Percentiles rank a stretch among this genome's conserved stretches.
These are phyloP conservation scores for Penicillium sp. DNA, from an alignment of 2,329 filamentous ascomycete species.

Conservation along the genomic window DNA sequence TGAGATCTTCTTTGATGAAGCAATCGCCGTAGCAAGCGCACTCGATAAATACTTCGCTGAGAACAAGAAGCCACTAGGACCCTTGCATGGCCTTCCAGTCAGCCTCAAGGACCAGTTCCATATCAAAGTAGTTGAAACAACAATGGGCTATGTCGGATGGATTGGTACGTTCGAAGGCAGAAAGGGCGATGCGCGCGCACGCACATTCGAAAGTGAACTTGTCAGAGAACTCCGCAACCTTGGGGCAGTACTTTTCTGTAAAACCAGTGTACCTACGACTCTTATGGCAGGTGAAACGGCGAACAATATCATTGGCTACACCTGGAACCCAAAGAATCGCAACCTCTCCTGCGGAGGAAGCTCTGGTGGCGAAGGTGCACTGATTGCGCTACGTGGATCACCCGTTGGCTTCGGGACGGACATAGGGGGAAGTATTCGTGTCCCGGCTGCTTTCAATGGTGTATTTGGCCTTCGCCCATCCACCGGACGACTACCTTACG, in stretches of 20 bases:
- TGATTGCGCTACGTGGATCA: conserved; percentile 24
- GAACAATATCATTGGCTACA: conserved; percentile 32
- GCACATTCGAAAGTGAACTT: too few species aligned
- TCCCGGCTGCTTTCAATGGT: background rate
- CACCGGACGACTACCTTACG: conserved; percentile 23
- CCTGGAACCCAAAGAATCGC: conserved; percentile 26
- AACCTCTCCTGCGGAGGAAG: conserved; percentile 23
- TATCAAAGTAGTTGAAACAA: conserved; percentile 26
- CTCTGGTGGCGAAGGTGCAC: conserved; percentile 26
- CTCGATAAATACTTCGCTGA: conserved; percentile 42
- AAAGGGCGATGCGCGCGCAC: too few species aligned
- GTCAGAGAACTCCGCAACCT: conserved; percentile 32
- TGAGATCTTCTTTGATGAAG: conserved; percentile 49
- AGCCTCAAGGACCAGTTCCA: conserved; percentile 41
- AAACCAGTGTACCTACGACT: too few species aligned
- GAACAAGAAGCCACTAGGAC: conserved; percentile 46
- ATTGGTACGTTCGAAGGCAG: too few species aligned
- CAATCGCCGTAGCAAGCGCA: conserved; percentile 42
- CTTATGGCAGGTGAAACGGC: conserved; percentile 32
- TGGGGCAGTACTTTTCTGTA: conserved; percentile 9
- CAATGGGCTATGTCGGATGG: conserved; percentile 31
- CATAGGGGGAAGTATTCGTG: conserved; percentile 11
- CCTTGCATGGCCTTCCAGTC: conserved; percentile 56
- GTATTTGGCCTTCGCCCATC: background rate
- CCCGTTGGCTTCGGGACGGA: conserved; percentile 26